These are phyloP conservation scores for Pterulicium gracile DNA, from an alignment of 1,284 basidiomycete species.

Conservation along the genomic window DNA sequence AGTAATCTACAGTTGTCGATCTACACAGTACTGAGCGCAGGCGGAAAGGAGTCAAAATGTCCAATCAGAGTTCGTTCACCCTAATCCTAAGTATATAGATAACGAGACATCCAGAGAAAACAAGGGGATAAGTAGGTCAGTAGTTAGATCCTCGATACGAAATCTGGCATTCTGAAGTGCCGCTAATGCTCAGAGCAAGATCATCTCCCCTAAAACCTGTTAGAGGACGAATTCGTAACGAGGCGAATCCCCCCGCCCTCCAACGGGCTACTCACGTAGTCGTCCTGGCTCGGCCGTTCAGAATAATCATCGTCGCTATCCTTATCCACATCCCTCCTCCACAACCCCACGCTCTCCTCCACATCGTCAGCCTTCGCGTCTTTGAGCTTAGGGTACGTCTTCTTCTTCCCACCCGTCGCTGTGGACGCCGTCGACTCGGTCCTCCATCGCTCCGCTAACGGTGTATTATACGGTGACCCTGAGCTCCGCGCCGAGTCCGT, in stretches of 20 bases:
- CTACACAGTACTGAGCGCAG: too few relatives aligned
- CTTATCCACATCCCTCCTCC: constrained; percentile 12
- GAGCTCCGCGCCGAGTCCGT: constrained; percentile 33
- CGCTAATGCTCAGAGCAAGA: too few relatives aligned
- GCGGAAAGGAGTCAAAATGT: too few relatives aligned
- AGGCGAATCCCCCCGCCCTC: neutral
- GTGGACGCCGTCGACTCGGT: constrained; percentile 16
- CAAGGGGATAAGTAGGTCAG: too few relatives aligned
- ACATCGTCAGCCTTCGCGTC: constrained; percentile 25
- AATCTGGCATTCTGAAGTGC: too few relatives aligned
- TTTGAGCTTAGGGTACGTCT: constrained; percentile 24
- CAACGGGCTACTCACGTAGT: too few relatives aligned
- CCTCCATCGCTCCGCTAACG: neutral
- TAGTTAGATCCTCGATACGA: too few relatives aligned
- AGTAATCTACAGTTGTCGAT: too few relatives aligned
- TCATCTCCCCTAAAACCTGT: neutral
- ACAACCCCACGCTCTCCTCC: constrained; percentile 29
- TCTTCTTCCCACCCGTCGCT: constrained; percentile 15
- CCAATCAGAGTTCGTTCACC: too few relatives aligned
- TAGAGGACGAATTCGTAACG: neutral
- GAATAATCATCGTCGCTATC: constrained; percentile 9
- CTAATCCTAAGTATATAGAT: too few relatives aligned
- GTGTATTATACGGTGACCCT: neutral
- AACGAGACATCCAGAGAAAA: too few relatives aligned
- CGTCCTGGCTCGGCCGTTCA: too few relatives aligned